Conservation (phyloP, 768 basidiomycete genomes). For the Imleria badia region DNA sequence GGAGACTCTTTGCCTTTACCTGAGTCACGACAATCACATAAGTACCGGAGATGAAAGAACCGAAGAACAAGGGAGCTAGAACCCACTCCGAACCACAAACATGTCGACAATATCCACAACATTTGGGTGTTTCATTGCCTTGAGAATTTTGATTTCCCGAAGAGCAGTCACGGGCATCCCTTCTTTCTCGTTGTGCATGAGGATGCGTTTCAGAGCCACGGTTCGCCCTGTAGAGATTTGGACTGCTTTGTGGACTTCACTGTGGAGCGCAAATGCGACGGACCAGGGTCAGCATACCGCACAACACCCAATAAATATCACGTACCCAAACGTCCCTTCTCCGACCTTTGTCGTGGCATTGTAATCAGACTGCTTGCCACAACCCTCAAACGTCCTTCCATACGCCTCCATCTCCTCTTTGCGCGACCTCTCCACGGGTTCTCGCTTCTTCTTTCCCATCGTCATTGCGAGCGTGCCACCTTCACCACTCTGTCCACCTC, state of each 20-base stretch:
- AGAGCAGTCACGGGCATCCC: conserved; percentile 97
- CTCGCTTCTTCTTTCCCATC: conserved; percentile 36
- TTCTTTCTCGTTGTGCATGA: conserved; percentile 96
- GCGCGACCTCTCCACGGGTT: conserved; percentile 48
- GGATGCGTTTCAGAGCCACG: conserved; percentile 91
- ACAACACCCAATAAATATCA: conserved; percentile 18
- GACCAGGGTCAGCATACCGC: conserved; percentile 7
- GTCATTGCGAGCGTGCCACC: background rate
- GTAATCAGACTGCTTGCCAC: conserved; percentile 74
- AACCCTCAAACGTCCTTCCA: conserved; percentile 65
- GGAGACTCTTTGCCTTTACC: conserved; percentile 59
- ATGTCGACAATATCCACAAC: conserved; percentile 90
- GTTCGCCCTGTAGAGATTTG: conserved; percentile 55
- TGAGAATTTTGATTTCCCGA: conserved; percentile 95
- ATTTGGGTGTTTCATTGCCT: conserved; percentile 80
- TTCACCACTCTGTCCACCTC: conserved; percentile 1
- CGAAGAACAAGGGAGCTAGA: background rate
- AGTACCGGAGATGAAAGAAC: background rate
- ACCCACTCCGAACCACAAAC: conserved; percentile 80
- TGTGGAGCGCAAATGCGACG: conserved; percentile 30
- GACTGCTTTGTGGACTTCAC: conserved; percentile 89
- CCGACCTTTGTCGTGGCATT: conserved; percentile 84
- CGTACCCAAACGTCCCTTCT: conserved; percentile 95
- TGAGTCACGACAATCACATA: conserved; percentile 3
- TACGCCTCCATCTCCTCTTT: conserved; percentile 70